phyloP scores from a whole-genome alignment of 2,329 filamentous ascomycete genomes.

The Plectosphaerella plurivora region DNA sequence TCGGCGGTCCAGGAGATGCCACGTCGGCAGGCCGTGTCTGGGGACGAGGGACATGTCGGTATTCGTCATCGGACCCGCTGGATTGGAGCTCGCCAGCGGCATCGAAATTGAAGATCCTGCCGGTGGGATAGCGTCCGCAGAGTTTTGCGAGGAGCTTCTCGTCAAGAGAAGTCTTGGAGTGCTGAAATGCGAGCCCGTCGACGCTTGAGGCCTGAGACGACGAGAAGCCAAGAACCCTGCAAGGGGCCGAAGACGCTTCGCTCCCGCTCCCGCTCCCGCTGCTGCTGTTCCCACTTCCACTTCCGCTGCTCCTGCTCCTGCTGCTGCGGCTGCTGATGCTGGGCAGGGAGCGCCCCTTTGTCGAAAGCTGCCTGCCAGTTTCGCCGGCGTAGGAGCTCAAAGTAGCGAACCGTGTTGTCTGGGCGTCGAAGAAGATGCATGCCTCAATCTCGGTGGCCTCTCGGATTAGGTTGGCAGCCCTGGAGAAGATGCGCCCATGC shows the following conservation, averaged over 20 bases:
- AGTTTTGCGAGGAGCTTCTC: slow-evolving; percentile 22
- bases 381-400: background rate
- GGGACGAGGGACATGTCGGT: slow-evolving; percentile 4
- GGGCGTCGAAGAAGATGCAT: slow-evolving; percentile 26
- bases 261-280: too few relatives aligned
- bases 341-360: too few relatives aligned
- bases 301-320: too few relatives aligned
- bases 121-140: slow-evolving; percentile 24
- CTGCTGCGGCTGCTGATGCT: too few relatives aligned
- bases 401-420: slow-evolving; percentile 1
- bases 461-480: slow-evolving; percentile 36
- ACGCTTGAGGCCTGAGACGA: slow-evolving; percentile 3
- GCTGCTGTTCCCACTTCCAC: too few relatives aligned
- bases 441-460: slow-evolving; percentile 38
- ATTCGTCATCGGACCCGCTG: background rate
- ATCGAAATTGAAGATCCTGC: slow-evolving; percentile 26
- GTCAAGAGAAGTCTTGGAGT: slow-evolving; percentile 15
- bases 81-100: slow-evolving; percentile 16
- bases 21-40: too few relatives aligned
- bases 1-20: slow-evolving; percentile 1
- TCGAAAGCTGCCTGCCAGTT: background rate
- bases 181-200: slow-evolving; percentile 2
- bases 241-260: background rate
- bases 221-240: slow-evolving; percentile 17
- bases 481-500: slow-evolving; percentile 26